Conservation (phyloP, 495 filamentous ascomycete genomes). For the Aspergillus saccharolyticus region DNA sequence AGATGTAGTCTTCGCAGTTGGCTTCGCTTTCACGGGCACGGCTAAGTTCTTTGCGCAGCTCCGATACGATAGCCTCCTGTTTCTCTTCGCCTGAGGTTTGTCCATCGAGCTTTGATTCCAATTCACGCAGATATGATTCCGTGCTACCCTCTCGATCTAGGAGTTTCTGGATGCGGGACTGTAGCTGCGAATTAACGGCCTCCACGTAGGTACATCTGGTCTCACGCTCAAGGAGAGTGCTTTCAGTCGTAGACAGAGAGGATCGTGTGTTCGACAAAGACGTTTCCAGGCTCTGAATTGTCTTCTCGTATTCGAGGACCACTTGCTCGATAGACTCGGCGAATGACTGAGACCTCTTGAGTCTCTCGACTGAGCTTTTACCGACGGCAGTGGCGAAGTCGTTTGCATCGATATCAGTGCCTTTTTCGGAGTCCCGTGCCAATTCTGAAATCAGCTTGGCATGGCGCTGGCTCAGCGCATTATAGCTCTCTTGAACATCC, state of each 20-base stretch:
- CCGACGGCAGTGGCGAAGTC: slow-evolving; percentile 57
- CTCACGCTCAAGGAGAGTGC: slow-evolving; percentile 83
- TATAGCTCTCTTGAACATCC: slow-evolving; percentile 93
- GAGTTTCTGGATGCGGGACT: slow-evolving; percentile 80
- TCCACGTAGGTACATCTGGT: slow-evolving; percentile 88
- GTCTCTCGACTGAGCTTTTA: slow-evolving; percentile 77
- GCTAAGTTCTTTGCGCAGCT: slow-evolving; percentile 85
- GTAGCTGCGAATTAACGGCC: slow-evolving; percentile 84
- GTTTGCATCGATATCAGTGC: slow-evolving; percentile 49
- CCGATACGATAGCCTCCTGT: slow-evolving; percentile 74
- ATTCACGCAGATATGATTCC: slow-evolving; percentile 84
- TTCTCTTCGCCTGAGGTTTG: slow-evolving; percentile 90
- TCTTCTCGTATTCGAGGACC: slow-evolving; percentile 97
- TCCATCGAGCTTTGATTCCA: slow-evolving; percentile 84
- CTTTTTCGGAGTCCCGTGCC: slow-evolving; percentile 67
- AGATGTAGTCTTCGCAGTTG: slow-evolving; percentile 90
- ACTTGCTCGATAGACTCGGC: slow-evolving; percentile 93
- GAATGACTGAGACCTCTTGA: slow-evolving; percentile 92
- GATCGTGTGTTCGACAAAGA: slow-evolving; percentile 85
- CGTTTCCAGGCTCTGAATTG: slow-evolving; percentile 88
- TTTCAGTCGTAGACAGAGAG: slow-evolving; percentile 78
- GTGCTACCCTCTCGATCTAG: slow-evolving; percentile 85
- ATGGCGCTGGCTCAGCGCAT: slow-evolving; percentile 80
- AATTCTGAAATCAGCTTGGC: slow-evolving; percentile 93
- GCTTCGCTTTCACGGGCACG: slow-evolving; percentile 88